Percentiles rank a stretch among this genome's conserved stretches.
Evolutionary conservation across 1,139 yeast genomes (phyloP).

Genomic region (Casaregolazyma lundiana): DNA sequence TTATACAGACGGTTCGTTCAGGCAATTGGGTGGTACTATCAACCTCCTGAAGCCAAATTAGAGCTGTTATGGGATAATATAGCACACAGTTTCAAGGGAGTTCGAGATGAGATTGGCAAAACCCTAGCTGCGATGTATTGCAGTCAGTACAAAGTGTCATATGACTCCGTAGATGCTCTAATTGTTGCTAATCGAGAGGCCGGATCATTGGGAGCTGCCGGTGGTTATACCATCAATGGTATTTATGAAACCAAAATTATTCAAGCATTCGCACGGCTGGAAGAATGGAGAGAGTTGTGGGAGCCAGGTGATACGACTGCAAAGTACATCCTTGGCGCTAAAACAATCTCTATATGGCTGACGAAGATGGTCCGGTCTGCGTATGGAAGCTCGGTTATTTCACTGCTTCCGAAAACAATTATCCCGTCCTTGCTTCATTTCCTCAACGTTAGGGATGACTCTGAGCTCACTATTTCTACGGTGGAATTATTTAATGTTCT

Average conservation of each 20-base stretch:
- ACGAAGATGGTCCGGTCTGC: constrained; percentile 22
- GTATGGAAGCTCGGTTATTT: constrained; percentile 27
- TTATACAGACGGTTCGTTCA: constrained; percentile 54
- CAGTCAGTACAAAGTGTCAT: constrained; percentile 49
- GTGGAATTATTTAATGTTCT: constrained; percentile 49
- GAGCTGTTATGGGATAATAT: constrained; percentile 44
- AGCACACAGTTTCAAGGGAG: constrained; percentile 70
- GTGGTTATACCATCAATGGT: constrained; percentile 21
- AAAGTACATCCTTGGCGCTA: constrained; percentile 36
- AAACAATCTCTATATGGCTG: constrained; percentile 29
- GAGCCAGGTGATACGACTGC: constrained; percentile 16
- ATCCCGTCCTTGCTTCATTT: constrained; percentile 69
- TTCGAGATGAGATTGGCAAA: constrained; percentile 67
- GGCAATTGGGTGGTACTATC: constrained; percentile 55
- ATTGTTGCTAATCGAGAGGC: constrained; percentile 37
- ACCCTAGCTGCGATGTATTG: constrained; percentile 55
- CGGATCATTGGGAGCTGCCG: constrained; percentile 33
- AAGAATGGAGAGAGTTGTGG: constrained; percentile 38
- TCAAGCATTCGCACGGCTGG: constrained; percentile 42
- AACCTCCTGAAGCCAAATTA: constrained; percentile 46
- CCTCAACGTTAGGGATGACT: constrained; percentile 72
- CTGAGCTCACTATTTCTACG: constrained; percentile 62
- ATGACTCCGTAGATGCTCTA: constrained; percentile 42
- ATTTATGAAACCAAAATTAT: constrained; percentile 31
- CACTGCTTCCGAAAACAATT: constrained; percentile 41